Conservation (phyloP, 257 asterid genomes). For the Przewalskia tangutica region DNA sequence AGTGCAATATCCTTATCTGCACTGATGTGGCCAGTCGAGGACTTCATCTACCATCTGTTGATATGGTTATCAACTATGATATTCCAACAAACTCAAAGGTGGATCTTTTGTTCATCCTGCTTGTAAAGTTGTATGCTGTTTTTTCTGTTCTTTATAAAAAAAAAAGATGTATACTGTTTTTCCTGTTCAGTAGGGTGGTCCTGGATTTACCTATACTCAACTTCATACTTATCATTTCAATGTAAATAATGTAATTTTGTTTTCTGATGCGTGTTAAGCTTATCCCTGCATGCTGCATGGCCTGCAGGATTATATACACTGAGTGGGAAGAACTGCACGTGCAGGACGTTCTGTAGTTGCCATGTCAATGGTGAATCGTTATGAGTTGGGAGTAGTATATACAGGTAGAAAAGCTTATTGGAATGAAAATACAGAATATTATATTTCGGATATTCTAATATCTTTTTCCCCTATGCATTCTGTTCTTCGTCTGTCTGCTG, state of each 20-base stretch:
- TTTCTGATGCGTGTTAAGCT: neutral
- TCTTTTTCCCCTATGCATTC: neutral
- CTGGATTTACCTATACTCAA: neutral
- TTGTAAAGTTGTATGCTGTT: neutral
- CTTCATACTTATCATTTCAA: neutral
- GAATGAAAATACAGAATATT: conserved; percentile 21
- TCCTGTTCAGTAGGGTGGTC: neutral
- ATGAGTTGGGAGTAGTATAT: conserved; percentile 80
- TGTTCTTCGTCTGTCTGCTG: neutral
- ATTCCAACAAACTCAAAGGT: conserved; percentile 76
- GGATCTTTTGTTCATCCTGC: neutral
- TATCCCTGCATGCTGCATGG: neutral
- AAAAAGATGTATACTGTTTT: neutral
- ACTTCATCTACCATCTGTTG: too few species aligned
- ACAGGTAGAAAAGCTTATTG: conserved; percentile 76
- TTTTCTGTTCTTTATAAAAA: too few species aligned
- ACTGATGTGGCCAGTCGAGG: too few species aligned
- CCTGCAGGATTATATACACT: conserved; percentile 81
- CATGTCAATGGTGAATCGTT: conserved; percentile 69
- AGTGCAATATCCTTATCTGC: too few species aligned
- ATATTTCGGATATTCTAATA: neutral
- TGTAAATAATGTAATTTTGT: neutral
- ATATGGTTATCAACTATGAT: too few species aligned
- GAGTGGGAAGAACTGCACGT: conserved; percentile 99
- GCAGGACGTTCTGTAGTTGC: conserved; percentile 95